Base-by-base conservation (phyloP, 345 rosid species). In the Clausena lansium region DNA sequence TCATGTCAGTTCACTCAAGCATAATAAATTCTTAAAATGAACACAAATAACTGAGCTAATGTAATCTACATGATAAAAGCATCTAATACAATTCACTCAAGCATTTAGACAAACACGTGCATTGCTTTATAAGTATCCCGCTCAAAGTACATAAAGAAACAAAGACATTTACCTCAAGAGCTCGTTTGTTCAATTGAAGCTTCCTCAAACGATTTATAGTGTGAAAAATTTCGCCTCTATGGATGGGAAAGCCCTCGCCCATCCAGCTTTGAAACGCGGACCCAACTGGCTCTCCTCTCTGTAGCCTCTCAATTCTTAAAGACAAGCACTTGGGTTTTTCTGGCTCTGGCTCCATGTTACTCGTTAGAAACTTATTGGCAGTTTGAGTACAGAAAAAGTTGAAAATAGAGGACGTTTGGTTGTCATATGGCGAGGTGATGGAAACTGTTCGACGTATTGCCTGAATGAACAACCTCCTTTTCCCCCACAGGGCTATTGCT, bases 221-320 rank as follows among this genome's bases (percentile, higher is more conserved):
- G 80, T 93, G 98, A 76, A 87, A 91, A 63, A 89, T 84, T 71
- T 93, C 97, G 38, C 93, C 97, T 60, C 91, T 83, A 63, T 93
- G 98, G 82, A 91, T 79, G 60, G 98, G 91, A 41, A 85, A 85
- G 22, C 98, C 98, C 65, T 91, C 94, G 2, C 91, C 86, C 97
- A 93, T 93, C 97, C 98, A 93, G 62, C 91, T 87, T 80, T 88
- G 98, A 74, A 92, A 88, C n/a, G 94, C 91, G 54, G 79, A 84
- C 47, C 97, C 92, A 81, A 88, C 89, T 8, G 93, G 78, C 79
- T 90, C 90, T 30, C 91, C 89, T 67, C 79, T 87, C 0, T 79
- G 82, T 27, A 94, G 91, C 78, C 86, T 88, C 91, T 94, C 97
- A 66, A 96, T 92, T 83, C 95, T 89, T 65, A 81, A 76, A 72